Evolutionary conservation across 2,329 filamentous ascomycete genomes (phyloP), one percentile per base, ranked within the genome.

Genomic region (Fusarium sp.): DNA sequence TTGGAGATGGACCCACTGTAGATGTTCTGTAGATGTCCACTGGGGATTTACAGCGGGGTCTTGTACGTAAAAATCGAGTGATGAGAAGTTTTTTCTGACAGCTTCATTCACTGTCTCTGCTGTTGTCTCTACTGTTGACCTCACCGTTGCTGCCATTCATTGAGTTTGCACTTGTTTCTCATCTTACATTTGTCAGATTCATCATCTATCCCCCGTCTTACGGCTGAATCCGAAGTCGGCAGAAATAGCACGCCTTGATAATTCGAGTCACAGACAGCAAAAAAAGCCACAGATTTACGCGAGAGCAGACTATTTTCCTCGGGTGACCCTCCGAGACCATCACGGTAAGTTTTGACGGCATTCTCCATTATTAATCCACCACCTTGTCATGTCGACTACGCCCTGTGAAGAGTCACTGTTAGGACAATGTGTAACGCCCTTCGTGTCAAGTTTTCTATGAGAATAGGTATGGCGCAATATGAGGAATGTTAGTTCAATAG

Each of bases 281-380:
- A 60, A 61, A 74, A 73, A 73, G 71, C 71, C 71, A 73, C 71
- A 59, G 18, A 53, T 52, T 49, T 71, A 67, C 37, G 56, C 60
- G 54, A 69, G 49, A 9, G 19, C n/a, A 61, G 52, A 50, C 35
- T 21, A 62, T 47, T 40, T 25, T 62, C 12, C 19, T 67, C 43
- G 63, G 33, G 23, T 11, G 32, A 59, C 40, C 37, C 18, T 32
- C 54, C 47, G 47, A 49, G 43, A 46, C 66, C 52, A 43, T n/a
- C 9, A 58, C 40, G 66, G 57, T 64, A 43, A 37, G 12, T 54
- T 50, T 69, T 13, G 46, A 42, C 47, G 57, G 54, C 23, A 21
- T 67, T 71, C 57, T 50, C 60, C 67, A 73, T 73, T 73, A 72
- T 72, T 74, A 74, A 74, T 72, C 67, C 56, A 69, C 62, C 33